Base-by-base conservation (phyloP, 352 stramenopile species). In the Pythium angustatum region DNA sequence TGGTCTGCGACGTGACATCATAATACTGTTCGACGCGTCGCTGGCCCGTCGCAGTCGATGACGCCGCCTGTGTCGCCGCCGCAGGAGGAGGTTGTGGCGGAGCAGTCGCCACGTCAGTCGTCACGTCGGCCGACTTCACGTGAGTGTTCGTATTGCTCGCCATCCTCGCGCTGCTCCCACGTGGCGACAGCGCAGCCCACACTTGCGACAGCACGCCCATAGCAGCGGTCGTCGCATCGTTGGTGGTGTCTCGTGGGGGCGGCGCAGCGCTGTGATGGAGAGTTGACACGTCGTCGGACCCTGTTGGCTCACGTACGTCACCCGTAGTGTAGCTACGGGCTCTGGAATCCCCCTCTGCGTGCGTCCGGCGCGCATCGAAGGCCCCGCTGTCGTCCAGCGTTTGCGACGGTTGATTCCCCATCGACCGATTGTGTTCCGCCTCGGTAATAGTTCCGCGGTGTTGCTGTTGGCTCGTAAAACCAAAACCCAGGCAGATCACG, bases 11-110 rank as follows among this genome's bases (percentile, higher is more conserved):
- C 19, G 80, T 74, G 2, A 90, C 62, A 24, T 87, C 77, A 64
- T 90, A 87, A 33, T 83, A 71, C 0, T 90, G 75, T 40, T 86
- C 76, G 11, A 87, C 63, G 14, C 76, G 76, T 10, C 77, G 75
- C 51, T 51, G 66, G 11, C 44, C 19, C 33, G 31, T 53, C 8
- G 10, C 31, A 52, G 64, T 38, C 1, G 63, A 43, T 5, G 55
- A 11, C 22, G 40, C 9, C 21, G 47, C n/a, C 8, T 24, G 21
- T 15, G 44, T 40, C 21, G 26, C 0, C 21, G 48, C 55, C 21
- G 48, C 19, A 38, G 27, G 15, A 24, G 55, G 21, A 22, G 34
- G n/a, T 7, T 34, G 6, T 21, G 28, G 15, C 55, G 48, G 14
- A 28, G 21, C 44, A 36, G 38, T 50, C 22, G 43, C 19, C n/a